A percentile compares a stretch with the other conserved stretches of the same genome.
Conservation (phyloP, 805 yeast species). For the Kodamaea restingae region DNA sequence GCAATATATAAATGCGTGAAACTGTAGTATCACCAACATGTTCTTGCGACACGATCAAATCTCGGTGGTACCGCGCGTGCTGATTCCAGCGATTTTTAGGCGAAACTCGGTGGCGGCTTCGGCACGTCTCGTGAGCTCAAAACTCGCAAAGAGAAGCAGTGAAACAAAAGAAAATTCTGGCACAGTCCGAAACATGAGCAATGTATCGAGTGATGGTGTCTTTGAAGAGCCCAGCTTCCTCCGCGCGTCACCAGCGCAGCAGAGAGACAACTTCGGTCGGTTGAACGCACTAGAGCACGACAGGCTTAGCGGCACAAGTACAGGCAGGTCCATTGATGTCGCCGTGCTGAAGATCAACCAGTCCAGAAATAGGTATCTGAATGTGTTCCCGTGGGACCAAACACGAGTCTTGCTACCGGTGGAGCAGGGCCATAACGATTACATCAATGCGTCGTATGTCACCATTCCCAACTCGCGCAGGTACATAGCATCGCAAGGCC, state of each 20-base stretch:
- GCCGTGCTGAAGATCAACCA: conserved; percentile 7
- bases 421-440: conserved; percentile 20
- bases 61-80: conserved; percentile 6
- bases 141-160: conserved; percentile 6
- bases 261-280: conserved; percentile 11
- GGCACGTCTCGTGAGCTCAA: conserved; percentile 5
- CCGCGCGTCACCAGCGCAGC: conserved; percentile 6
- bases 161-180: conserved; percentile 8
- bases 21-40: too few relatives aligned
- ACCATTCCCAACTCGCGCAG: conserved; percentile 7
- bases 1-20: background rate
- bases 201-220: conserved; percentile 1
- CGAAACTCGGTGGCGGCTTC: background rate
- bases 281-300: conserved; percentile 11
- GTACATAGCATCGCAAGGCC: conserved; percentile 76
- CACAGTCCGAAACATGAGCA: conserved; percentile 1
- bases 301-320: conserved; percentile 2
- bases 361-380: conserved; percentile 32
- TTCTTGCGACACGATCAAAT: conserved; percentile 2
- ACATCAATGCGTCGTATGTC: conserved; percentile 39
- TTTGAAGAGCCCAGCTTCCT: conserved; percentile 11
- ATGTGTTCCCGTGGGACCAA: conserved; percentile 40
- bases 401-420: conserved; percentile 31
- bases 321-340: conserved; percentile 9
- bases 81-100: conserved; percentile 4